Evolutionary conservation across 163 green algal species (phyloP).

Genomic region (Volvox carteri): DNA sequence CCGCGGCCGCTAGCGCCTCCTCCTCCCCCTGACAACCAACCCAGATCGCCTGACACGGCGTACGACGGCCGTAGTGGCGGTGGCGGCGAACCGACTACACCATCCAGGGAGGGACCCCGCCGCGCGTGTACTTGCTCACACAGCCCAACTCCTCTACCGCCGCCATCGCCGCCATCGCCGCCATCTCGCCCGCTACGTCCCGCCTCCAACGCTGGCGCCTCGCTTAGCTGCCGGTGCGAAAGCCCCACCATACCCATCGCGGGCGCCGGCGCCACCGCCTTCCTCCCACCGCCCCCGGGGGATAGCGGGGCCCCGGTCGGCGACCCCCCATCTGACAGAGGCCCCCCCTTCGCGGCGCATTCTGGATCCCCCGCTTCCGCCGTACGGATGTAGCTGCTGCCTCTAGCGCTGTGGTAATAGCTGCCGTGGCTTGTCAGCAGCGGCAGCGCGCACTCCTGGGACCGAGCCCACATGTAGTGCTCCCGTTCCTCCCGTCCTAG

Average conservation of each 20-base stretch:
- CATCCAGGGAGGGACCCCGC: constrained; percentile 25
- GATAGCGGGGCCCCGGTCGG: too few species aligned
- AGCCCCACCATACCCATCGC: too few species aligned
- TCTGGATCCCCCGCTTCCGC: too few species aligned
- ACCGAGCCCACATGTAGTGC: background rate
- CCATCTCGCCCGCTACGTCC: background rate
- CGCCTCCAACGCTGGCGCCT: background rate
- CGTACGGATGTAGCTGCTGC: too few species aligned
- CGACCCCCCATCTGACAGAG: too few species aligned
- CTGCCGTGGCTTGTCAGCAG: background rate
- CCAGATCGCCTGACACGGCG: too few species aligned
- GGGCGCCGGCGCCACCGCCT: background rate
- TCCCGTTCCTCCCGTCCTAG: background rate
- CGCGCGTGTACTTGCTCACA: background rate
- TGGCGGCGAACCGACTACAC: background rate
- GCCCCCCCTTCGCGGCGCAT: too few species aligned
- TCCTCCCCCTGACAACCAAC: background rate
- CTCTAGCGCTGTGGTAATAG: background rate
- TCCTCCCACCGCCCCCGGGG: too few species aligned
- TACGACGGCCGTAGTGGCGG: background rate
- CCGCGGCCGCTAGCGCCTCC: background rate
- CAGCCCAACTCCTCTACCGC: background rate
- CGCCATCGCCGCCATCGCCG: background rate
- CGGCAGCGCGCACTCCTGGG: constrained; percentile 4
- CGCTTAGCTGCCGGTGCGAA: background rate